A percentile compares a stretch with the other conserved stretches of the same genome.
phyloP scores from a whole-genome alignment of 306 rosid species.

The Begonia peltatifolia region DNA sequence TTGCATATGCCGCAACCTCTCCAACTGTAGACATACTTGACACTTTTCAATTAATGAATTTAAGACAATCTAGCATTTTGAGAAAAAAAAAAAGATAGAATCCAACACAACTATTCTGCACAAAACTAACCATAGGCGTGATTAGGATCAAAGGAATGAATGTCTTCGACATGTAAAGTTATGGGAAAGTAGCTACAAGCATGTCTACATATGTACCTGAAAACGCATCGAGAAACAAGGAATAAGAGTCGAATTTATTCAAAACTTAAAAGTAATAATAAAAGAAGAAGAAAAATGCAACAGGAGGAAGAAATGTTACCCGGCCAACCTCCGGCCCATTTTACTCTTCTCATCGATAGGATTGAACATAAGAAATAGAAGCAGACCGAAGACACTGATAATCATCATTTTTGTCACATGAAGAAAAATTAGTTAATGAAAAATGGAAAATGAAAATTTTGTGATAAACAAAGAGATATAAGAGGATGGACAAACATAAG shows the following conservation, averaged over 20 bases:
- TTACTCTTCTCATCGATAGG: slow-evolving; percentile 44
- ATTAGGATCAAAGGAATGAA: slow-evolving; percentile 54
- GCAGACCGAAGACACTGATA: slow-evolving; percentile 53
- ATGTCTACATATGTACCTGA: slow-evolving; percentile 59
- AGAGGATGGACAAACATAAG: slow-evolving; percentile 30
- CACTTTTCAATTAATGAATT: too few relatives aligned
- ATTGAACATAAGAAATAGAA: slow-evolving; percentile 31
- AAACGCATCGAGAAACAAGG: slow-evolving; percentile 2
- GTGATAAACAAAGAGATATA: not conserved
- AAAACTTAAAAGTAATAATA: not conserved
- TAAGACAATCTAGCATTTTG: too few relatives aligned
- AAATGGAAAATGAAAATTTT: not conserved
- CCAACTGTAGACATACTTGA: too few relatives aligned
- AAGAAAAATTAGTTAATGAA: not conserved
- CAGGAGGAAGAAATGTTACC: slow-evolving; percentile 16
- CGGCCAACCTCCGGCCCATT: slow-evolving; percentile 41
- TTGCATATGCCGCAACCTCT: too few relatives aligned
- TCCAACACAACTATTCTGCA: not conserved
- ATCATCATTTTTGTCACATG: not conserved
- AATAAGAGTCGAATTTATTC: not conserved
- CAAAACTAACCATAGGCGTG: slow-evolving; percentile 52
- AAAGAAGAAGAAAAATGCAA: not conserved
- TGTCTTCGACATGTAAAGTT: slow-evolving; percentile 65
- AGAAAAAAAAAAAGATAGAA: not conserved
- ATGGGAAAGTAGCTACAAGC: slow-evolving; percentile 69